Conservation (phyloP, 208 protist species). For the Acanthamoeba divionensis region DNA sequence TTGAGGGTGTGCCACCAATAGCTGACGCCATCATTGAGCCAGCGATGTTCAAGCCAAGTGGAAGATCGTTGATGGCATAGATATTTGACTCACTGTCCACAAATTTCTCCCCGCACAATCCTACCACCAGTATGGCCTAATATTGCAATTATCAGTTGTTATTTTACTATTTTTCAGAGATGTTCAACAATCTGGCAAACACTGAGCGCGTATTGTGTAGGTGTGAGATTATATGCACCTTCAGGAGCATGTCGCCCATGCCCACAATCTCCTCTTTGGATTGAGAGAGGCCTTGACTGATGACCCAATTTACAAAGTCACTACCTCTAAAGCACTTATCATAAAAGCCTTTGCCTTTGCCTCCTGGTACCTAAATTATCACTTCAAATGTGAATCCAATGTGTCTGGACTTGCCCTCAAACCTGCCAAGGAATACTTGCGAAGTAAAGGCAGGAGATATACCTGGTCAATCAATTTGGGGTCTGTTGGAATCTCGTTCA, state of each 20-base stretch:
- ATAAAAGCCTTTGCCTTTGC: not conserved
- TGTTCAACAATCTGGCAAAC: too few relatives aligned
- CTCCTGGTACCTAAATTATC: not conserved
- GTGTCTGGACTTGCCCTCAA: not conserved
- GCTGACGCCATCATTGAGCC: not conserved
- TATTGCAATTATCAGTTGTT: too few relatives aligned
- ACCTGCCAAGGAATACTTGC: not conserved
- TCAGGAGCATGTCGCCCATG: not conserved
- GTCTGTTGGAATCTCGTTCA: slow-evolving; percentile 2
- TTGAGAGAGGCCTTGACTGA: not conserved
- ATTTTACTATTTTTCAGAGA: too few relatives aligned
- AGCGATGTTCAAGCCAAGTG: not conserved
- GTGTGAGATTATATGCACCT: too few relatives aligned
- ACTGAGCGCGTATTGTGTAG: too few relatives aligned
- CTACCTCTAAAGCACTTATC: slow-evolving; percentile 18
- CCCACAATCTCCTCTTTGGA: not conserved
- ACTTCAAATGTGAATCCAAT: not conserved
- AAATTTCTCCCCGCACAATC: not conserved
- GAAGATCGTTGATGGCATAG: not conserved
- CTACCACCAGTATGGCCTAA: not conserved
- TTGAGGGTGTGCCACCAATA: not conserved
- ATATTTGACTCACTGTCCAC: not conserved
- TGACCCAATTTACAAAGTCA: not conserved
- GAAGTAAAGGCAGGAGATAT: not conserved
- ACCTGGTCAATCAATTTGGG: not conserved